phyloP scores from a whole-genome alignment of 495 filamentous ascomycete species.

The Penicillium pancosmium region DNA sequence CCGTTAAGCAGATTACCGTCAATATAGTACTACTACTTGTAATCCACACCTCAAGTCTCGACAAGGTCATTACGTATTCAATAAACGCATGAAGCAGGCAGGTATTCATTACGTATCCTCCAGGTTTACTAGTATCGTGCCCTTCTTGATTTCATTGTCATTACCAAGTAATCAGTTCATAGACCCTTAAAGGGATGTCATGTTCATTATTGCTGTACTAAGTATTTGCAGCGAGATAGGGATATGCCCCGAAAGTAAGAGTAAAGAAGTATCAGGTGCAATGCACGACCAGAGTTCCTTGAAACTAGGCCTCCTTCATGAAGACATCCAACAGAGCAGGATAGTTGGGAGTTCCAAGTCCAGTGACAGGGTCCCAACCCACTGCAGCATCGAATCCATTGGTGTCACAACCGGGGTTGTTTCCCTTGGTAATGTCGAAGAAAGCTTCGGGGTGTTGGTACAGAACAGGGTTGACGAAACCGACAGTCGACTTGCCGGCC shows the following conservation, averaged over 20 bases:
- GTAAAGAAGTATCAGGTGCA: too few species aligned
- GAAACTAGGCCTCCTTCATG: conserved; percentile 22
- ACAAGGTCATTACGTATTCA: too few species aligned
- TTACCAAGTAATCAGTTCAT: too few species aligned
- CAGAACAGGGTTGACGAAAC: conserved; percentile 63
- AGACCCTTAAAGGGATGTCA: not conserved
- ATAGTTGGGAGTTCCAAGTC: conserved; percentile 61
- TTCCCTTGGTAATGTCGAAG: conserved; percentile 63
- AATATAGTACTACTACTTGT: too few species aligned
- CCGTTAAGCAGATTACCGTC: too few species aligned
- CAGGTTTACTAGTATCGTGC: too few species aligned
- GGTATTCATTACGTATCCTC: too few species aligned
- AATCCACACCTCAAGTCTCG: too few species aligned
- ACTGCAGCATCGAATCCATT: conserved; percentile 53
- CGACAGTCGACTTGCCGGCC: conserved; percentile 57
- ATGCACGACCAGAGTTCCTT: too few species aligned
- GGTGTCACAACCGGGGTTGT: conserved; percentile 61
- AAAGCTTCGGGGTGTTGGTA: conserved; percentile 63
- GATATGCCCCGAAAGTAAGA: not conserved
- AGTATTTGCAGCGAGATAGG: not conserved
- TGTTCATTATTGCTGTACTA: not conserved
- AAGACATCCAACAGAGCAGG: conserved; percentile 51
- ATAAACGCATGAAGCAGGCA: too few species aligned
- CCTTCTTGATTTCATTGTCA: too few species aligned
- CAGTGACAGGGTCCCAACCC: conserved; percentile 69